Evolutionary conservation across 176 grass and related monocot genomes (phyloP).

Genomic region (Eragrostis curvula): DNA sequence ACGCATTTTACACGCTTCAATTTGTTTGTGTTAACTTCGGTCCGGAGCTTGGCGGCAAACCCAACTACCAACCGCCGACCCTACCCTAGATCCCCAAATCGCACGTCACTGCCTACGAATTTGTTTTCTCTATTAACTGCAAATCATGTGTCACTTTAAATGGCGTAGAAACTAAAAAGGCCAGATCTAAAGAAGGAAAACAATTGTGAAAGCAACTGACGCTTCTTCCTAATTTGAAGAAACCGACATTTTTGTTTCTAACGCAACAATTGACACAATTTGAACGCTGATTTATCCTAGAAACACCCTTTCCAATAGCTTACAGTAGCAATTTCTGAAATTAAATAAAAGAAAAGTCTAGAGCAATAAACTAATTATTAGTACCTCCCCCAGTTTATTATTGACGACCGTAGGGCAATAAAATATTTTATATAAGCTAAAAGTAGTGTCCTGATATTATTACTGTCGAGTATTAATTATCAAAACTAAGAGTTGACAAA

Average conservation of each 20-base stretch:
- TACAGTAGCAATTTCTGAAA: not conserved
- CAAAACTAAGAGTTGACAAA: not conserved
- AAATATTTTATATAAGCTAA: too few relatives aligned
- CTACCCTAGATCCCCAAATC: slow-evolving; percentile 26
- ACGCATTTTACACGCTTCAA: not conserved
- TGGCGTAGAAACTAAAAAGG: slow-evolving; percentile 23
- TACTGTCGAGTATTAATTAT: not conserved
- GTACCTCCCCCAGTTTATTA: too few relatives aligned
- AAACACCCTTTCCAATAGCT: not conserved
- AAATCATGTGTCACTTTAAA: not conserved
- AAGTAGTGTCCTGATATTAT: too few relatives aligned
- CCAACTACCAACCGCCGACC: slow-evolving; percentile 46
- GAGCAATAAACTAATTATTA: not conserved
- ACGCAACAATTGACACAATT: not conserved
- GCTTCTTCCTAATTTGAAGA: slow-evolving; percentile 4
- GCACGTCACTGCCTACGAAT: slow-evolving; percentile 3
- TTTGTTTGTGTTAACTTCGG: not conserved
- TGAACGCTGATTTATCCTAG: not conserved
- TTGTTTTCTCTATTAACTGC: slow-evolving; percentile 4
- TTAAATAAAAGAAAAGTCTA: not conserved
- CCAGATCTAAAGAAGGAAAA: not conserved
- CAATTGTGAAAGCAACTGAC: not conserved
- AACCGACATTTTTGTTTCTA: not conserved
- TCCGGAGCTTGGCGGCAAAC: slow-evolving; percentile 42
- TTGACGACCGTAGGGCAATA: too few relatives aligned